These are phyloP conservation scores for Gaultheria prostrata DNA, from an alignment of 148 eudicot species.

Conservation along the genomic window DNA sequence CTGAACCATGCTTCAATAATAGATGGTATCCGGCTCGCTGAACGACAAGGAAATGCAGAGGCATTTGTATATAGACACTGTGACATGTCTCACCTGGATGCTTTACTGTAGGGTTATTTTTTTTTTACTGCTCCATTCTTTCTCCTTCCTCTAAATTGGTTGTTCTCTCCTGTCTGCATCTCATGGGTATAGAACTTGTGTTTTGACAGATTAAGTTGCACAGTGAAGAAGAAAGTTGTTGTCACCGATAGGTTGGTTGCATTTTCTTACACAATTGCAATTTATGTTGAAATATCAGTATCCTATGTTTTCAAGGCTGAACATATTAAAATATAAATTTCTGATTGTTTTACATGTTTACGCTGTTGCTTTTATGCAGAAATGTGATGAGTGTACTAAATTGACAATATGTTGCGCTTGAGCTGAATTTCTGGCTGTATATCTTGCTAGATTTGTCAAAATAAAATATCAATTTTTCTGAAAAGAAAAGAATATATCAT, in stretches of 20 bases:
- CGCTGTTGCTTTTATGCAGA: background rate
- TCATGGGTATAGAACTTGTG: slow-evolving; percentile 13
- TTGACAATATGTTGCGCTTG: background rate
- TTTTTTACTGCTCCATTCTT: background rate
- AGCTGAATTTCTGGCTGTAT: background rate
- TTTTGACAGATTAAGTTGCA: slow-evolving; percentile 61
- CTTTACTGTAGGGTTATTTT: slow-evolving; percentile 60
- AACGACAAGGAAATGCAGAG: slow-evolving; percentile 59
- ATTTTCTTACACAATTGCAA: background rate
- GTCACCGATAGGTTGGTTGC: slow-evolving; percentile 86
- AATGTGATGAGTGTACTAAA: background rate
- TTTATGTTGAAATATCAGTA: background rate
- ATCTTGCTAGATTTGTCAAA: background rate
- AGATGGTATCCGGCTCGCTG: slow-evolving; percentile 96
- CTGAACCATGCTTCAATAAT: slow-evolving; percentile 96
- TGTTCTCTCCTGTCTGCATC: background rate
- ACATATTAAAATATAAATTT: background rate
- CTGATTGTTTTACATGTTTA: background rate
- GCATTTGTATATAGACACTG: slow-evolving; percentile 83
- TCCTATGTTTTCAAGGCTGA: background rate
- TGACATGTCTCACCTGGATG: slow-evolving; percentile 85
- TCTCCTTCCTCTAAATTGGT: background rate
- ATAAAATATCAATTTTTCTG: background rate
- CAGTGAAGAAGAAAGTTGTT: slow-evolving; percentile 69
- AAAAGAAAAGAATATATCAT: no score